Evolutionary conservation across 2,329 filamentous ascomycete genomes (phyloP).

Genomic region (Colletotrichum cuscutae): DNA sequence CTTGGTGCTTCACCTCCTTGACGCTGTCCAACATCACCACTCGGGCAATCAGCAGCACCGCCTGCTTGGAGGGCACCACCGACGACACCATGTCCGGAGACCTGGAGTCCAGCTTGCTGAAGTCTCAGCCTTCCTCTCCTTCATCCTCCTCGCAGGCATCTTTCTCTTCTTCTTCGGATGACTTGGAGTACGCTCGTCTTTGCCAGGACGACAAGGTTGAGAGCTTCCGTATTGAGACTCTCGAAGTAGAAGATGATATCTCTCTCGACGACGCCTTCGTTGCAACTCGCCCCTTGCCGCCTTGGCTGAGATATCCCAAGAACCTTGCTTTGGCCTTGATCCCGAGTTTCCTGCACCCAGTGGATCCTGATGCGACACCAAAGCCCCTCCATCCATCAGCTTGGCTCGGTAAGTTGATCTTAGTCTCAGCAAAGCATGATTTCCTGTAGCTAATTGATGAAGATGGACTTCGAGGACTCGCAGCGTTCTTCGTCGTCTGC

Average conservation of each 20-base stretch:
- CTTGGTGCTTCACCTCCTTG: not conserved
- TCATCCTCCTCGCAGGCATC: not conserved
- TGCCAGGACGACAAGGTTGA: not conserved
- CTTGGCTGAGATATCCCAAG: not conserved
- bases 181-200: not conserved
- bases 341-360: not conserved
- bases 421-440: not conserved
- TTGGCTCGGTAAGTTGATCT: not conserved
- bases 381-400: not conserved
- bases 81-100: not conserved
- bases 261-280: not conserved
- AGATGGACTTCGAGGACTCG: constrained; percentile 20
- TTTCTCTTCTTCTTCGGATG: not conserved
- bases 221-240: not conserved
- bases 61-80: not conserved
- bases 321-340: not conserved
- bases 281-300: not conserved
- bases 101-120: not conserved
- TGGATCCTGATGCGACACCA: not conserved
- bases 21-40: not conserved
- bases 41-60: not conserved
- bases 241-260: not conserved
- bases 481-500: not conserved
- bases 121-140: not conserved
- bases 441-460: constrained; percentile 15